phyloP scores from a whole-genome alignment of 2,329 filamentous ascomycete genomes.

The Alternaria sp. region DNA sequence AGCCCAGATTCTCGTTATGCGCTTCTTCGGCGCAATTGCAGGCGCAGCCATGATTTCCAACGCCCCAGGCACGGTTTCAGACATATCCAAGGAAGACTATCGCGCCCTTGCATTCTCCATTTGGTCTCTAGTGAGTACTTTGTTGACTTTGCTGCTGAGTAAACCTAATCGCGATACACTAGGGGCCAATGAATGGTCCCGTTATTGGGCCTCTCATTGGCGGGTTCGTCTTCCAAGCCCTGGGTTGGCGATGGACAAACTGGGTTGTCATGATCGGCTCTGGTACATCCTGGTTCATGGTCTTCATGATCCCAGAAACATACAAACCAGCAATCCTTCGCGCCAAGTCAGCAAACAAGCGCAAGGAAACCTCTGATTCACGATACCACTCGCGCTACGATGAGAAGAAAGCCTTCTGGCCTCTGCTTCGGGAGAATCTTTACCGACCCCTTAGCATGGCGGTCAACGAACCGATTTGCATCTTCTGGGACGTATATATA shows the following conservation, averaged over 20 bases:
- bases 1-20: conserved; percentile 71
- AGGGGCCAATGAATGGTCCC: conserved; percentile 73
- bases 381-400: conserved; percentile 85
- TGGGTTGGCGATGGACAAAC: conserved; percentile 89
- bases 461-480: conserved; percentile 85
- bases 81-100: conserved; percentile 81
- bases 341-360: conserved; percentile 72
- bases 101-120: conserved; percentile 84
- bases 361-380: conserved; percentile 77
- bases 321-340: conserved; percentile 77
- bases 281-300: conserved; percentile 66
- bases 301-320: conserved; percentile 76
- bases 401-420: conserved; percentile 68
- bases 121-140: conserved; percentile 67
- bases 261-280: conserved; percentile 73
- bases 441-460: conserved; percentile 79
- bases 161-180: too few relatives aligned
- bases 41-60: conserved; percentile 85
- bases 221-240: conserved; percentile 77
- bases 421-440: conserved; percentile 77
- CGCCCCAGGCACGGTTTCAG: conserved; percentile 81
- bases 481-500: conserved; percentile 76
- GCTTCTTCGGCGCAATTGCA: conserved; percentile 78
- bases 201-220: conserved; percentile 73
- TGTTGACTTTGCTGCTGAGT: too few relatives aligned